Conservation (phyloP, 2,329 filamentous ascomycete species). For the Pseudogymnoascus pannorum region DNA sequence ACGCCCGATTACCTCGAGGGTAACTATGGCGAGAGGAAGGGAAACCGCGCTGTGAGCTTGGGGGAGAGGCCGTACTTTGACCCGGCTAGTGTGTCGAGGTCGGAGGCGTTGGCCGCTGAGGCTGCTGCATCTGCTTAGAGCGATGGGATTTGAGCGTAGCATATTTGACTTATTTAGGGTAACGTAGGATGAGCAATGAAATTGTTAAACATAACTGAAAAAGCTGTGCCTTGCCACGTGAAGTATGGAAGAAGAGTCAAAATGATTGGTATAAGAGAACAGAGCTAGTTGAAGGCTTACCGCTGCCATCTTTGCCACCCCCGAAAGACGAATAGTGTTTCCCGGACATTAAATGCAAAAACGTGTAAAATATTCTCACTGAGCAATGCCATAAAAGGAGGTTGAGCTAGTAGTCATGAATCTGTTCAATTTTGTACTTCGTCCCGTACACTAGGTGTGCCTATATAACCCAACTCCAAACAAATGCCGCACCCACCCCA, state of each 20-base stretch:
- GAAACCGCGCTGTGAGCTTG: conserved; percentile 41
- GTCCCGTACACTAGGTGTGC: not conserved
- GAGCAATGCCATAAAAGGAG: not conserved
- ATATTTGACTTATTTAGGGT: not conserved
- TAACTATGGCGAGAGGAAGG: conserved; percentile 38
- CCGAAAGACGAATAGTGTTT: not conserved
- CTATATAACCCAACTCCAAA: conserved; percentile 9
- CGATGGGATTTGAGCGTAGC: not conserved
- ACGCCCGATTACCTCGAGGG: conserved; percentile 42
- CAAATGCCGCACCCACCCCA: not conserved
- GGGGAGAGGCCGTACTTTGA: conserved; percentile 46
- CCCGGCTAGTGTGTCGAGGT: conserved; percentile 37
- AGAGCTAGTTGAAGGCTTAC: not conserved
- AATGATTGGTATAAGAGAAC: not conserved
- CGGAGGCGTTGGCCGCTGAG: conserved; percentile 31
- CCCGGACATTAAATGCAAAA: not conserved
- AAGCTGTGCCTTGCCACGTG: not conserved
- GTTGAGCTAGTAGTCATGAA: not conserved
- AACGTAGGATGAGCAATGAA: not conserved
- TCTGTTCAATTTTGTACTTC: conserved; percentile 8
- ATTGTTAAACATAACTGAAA: not conserved
- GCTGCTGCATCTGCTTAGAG: conserved; percentile 2
- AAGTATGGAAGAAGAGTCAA: not conserved
- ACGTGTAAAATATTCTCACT: not conserved
- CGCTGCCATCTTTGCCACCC: not conserved